phyloP scores from a whole-genome alignment of 176 grass and related monocot genomes.

The Eleusine coracana region DNA sequence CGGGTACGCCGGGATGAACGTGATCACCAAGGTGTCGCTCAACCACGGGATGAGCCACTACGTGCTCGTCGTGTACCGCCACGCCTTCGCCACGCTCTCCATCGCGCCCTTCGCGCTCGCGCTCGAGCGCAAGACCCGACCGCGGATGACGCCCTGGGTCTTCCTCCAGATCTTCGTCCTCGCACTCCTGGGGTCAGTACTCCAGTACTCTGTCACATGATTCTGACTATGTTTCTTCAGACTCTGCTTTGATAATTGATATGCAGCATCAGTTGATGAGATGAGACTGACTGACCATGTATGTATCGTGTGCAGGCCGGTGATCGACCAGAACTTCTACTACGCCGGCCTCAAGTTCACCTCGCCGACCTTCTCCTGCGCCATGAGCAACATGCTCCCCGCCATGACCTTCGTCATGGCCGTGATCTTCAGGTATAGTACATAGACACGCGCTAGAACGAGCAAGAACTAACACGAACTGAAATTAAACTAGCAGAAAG shows the following conservation, averaged over 20 bases:
- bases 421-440: constrained; percentile 71
- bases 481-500: background rate
- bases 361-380: constrained; percentile 97
- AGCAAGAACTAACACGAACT: background rate
- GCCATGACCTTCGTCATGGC: constrained; percentile 97
- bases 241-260: background rate
- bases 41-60: constrained; percentile 99
- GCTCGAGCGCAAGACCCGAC: constrained; percentile 87
- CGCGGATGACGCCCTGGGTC: constrained; percentile 56
- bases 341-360: constrained; percentile 95
- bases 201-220: background rate
- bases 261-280: background rate
- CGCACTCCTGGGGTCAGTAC: constrained; percentile 72
- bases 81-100: constrained; percentile 96
- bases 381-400: constrained; percentile 99
- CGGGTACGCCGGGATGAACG: constrained; percentile 98
- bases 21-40: constrained; percentile 98
- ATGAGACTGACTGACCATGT: background rate
- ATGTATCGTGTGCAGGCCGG: constrained; percentile 48
- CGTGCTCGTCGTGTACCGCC: constrained; percentile 97
- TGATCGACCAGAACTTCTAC: constrained; percentile 98
- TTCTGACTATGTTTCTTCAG: background rate
- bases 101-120: constrained; percentile 94
- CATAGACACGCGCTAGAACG: background rate
- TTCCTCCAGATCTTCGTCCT: constrained; percentile 87